phyloP scores from a whole-genome alignment of 768 basidiomycete genomes.

The Clathrus columnatus region DNA sequence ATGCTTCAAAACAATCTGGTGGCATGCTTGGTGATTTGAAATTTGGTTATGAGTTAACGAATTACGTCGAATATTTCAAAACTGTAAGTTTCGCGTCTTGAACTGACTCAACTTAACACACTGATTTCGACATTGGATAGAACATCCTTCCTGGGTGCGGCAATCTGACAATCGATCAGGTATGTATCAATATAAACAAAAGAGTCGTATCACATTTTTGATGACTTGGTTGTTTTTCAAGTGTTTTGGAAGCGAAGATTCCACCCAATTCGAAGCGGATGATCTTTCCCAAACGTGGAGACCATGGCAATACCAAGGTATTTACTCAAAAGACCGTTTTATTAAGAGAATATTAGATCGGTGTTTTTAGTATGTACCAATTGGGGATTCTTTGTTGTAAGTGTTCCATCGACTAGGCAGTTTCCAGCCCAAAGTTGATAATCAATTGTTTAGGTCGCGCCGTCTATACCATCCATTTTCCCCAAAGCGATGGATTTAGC shows the following conservation, averaged over 20 bases:
- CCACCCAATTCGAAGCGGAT: slow-evolving; percentile 50
- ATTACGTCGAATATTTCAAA: slow-evolving; percentile 73
- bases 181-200: slow-evolving; percentile 22
- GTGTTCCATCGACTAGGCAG: slow-evolving; percentile 15
- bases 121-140: slow-evolving; percentile 26
- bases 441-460: slow-evolving; percentile 45
- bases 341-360: neutral
- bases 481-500: slow-evolving; percentile 66
- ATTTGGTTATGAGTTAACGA: slow-evolving; percentile 52
- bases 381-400: slow-evolving; percentile 89
- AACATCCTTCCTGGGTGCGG: slow-evolving; percentile 48
- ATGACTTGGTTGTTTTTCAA: slow-evolving; percentile 22
- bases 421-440: neutral
- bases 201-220: neutral
- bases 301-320: slow-evolving; percentile 70
- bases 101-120: neutral
- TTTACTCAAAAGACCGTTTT: neutral
- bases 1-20: neutral
- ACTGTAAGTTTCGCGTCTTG: slow-evolving; percentile 31
- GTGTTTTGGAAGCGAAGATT: slow-evolving; percentile 85
- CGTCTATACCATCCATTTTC: slow-evolving; percentile 66
- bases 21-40: slow-evolving; percentile 28
- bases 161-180: slow-evolving; percentile 40
- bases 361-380: slow-evolving; percentile 59
- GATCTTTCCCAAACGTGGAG: slow-evolving; percentile 72